phyloP scores from a whole-genome alignment of 2,329 filamentous ascomycete genomes.

The Paramyrothecium roridum region DNA sequence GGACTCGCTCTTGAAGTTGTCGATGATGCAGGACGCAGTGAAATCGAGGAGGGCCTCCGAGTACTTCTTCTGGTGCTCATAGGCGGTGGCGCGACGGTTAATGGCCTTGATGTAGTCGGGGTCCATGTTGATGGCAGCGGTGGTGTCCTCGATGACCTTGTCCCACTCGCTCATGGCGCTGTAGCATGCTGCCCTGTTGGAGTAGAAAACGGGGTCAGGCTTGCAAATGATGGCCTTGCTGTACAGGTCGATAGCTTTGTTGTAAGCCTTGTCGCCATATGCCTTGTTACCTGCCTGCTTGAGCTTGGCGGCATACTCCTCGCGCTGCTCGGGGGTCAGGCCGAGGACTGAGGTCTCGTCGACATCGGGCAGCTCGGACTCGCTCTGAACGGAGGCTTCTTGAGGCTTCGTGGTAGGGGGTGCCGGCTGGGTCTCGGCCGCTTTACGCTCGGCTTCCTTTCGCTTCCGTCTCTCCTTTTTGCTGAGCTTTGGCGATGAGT shows the following conservation, averaged over 20 bases:
- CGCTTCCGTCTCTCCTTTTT: constrained; percentile 89
- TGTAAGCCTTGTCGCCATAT: constrained; percentile 91
- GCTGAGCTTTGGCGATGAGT: constrained; percentile 66
- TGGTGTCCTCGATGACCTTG: constrained; percentile 95
- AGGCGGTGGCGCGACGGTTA: constrained; percentile 93
- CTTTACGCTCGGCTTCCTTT: constrained; percentile 71
- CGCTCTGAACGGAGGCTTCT: constrained; percentile 50
- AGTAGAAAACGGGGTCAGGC: constrained; percentile 97
- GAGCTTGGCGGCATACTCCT: constrained; percentile 83
- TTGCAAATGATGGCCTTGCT: constrained; percentile 95
- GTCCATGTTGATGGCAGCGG: constrained; percentile 88
- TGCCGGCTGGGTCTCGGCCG: constrained; percentile 40
- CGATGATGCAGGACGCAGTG: constrained; percentile 98
- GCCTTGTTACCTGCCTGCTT: constrained; percentile 97
- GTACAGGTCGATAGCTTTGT: constrained; percentile 90
- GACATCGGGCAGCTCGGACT: constrained; percentile 68
- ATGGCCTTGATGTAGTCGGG: constrained; percentile 96
- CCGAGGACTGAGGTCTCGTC: constrained; percentile 52
- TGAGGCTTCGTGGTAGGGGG: constrained; percentile 40
- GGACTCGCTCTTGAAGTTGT: constrained; percentile 88
- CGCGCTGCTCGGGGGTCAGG: constrained; percentile 64
- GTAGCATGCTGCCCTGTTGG: constrained; percentile 96
- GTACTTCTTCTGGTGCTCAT: constrained; percentile 87
- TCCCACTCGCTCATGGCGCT: constrained; percentile 92
- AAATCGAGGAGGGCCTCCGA: constrained; percentile 96